phyloP scores from a whole-genome alignment of 2,329 filamentous ascomycete species.

The Stagonosporopsis chrysanthemi region DNA sequence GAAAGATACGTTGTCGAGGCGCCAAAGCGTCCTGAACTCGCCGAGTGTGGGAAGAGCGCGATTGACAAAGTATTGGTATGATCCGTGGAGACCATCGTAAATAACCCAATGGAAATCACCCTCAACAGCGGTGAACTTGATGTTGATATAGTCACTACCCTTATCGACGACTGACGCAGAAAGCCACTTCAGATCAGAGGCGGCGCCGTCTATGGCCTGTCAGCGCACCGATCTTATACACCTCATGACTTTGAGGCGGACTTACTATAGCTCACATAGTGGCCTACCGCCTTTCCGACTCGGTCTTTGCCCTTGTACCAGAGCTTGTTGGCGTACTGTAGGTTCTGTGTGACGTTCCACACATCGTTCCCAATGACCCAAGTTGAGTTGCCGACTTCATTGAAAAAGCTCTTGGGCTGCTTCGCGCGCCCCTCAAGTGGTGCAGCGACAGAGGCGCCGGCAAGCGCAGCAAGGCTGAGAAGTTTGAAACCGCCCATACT shows the following conservation, averaged over 20 bases:
- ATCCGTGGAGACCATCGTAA: slow-evolving; percentile 57
- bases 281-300: slow-evolving; percentile 52
- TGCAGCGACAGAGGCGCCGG: slow-evolving; percentile 17
- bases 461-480: slow-evolving; percentile 27
- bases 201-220: slow-evolving; percentile 54
- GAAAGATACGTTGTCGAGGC: slow-evolving; percentile 59
- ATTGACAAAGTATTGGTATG: slow-evolving; percentile 65
- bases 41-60: slow-evolving; percentile 57
- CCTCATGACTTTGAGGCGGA: neutral
- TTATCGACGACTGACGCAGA: slow-evolving; percentile 54
- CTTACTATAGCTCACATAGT: slow-evolving; percentile 57
- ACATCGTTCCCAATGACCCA: slow-evolving; percentile 52
- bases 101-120: slow-evolving; percentile 64
- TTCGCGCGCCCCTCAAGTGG: slow-evolving; percentile 32
- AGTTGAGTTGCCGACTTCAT: slow-evolving; percentile 42
- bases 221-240: neutral
- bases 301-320: slow-evolving; percentile 54
- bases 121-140: slow-evolving; percentile 57
- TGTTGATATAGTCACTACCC: slow-evolving; percentile 56
- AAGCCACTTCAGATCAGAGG: slow-evolving; percentile 58
- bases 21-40: slow-evolving; percentile 60
- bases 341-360: slow-evolving; percentile 53
- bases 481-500: slow-evolving; percentile 29
- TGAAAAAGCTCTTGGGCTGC: slow-evolving; percentile 44
- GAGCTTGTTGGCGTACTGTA: slow-evolving; percentile 51